Evolutionary conservation across 345 rosid genomes (phyloP).

Genomic region (Reutealis trisperma): DNA sequence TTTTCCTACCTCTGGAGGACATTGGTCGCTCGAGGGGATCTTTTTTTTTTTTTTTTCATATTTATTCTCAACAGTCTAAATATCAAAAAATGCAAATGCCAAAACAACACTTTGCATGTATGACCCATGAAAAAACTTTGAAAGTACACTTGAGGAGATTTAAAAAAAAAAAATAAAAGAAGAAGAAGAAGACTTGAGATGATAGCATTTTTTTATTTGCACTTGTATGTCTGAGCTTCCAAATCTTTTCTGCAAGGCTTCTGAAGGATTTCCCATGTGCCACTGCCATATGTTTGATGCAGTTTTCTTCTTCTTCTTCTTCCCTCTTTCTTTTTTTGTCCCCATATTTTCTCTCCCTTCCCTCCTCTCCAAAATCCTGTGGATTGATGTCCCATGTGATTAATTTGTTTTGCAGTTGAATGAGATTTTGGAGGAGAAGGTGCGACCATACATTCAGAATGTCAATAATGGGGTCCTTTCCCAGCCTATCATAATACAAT

Average conservation of each 20-base stretch:
- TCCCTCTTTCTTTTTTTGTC: background rate
- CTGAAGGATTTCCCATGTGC: background rate
- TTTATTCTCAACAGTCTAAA: background rate
- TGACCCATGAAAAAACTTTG: too few species aligned
- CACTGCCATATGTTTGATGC: background rate
- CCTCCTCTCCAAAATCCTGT: background rate
- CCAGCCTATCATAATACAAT: constrained; percentile 55
- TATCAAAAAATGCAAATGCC: background rate
- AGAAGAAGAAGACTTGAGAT: background rate
- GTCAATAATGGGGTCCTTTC: constrained; percentile 51
- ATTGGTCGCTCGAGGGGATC: background rate
- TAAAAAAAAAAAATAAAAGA: background rate
- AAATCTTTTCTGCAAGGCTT: background rate
- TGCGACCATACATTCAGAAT: constrained; percentile 64
- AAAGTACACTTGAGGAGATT: background rate
- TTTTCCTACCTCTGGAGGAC: background rate
- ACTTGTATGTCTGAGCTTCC: background rate
- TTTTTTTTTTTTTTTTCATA: background rate
- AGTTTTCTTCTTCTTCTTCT: background rate
- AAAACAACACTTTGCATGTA: background rate
- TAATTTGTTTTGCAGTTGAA: constrained; percentile 53
- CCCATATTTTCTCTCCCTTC: too few species aligned
- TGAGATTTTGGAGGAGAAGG: constrained; percentile 84
- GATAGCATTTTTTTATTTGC: background rate
- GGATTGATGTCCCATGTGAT: background rate